A percentile compares a stretch with the other conserved stretches of the same genome.
Evolutionary conservation across 768 basidiomycete species (phyloP).

Genomic region (Trametes coccinea): DNA sequence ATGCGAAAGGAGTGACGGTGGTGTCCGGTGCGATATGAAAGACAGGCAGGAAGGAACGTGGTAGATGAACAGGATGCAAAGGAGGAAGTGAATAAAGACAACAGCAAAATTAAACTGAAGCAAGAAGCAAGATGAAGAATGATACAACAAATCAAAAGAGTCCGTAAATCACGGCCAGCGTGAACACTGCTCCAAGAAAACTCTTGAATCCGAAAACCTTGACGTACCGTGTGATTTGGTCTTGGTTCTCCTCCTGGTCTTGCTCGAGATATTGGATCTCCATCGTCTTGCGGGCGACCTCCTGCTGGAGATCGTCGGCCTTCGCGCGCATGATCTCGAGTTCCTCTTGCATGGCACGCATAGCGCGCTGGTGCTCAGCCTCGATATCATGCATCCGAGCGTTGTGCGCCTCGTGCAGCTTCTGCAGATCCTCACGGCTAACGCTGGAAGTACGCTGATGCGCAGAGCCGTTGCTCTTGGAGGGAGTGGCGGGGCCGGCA

Average conservation of each 20-base stretch:
- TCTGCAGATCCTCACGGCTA: slow-evolving; percentile 75
- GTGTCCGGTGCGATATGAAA: slow-evolving; percentile 24
- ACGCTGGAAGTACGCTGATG: slow-evolving; percentile 48
- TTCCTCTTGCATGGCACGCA: slow-evolving; percentile 55
- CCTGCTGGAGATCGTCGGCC: slow-evolving; percentile 56
- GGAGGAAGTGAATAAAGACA: slow-evolving; percentile 37
- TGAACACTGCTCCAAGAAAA: slow-evolving; percentile 50
- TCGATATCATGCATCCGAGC: slow-evolving; percentile 75
- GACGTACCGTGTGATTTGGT: slow-evolving; percentile 79
- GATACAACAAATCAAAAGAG: slow-evolving; percentile 25
- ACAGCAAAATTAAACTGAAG: no score
- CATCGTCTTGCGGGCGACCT: slow-evolving; percentile 71
- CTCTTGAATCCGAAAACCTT: slow-evolving; percentile 58
- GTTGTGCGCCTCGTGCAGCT: slow-evolving; percentile 82
- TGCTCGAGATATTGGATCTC: slow-evolving; percentile 80
- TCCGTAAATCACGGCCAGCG: slow-evolving; percentile 57
- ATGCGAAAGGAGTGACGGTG: slow-evolving; percentile 3
- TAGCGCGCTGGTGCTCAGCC: slow-evolving; percentile 61
- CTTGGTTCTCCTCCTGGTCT: slow-evolving; percentile 75
- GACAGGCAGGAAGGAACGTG: slow-evolving; percentile 8
- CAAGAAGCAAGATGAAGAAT: neutral
- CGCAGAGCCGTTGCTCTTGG: slow-evolving; percentile 56
- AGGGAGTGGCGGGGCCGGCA: slow-evolving; percentile 45
- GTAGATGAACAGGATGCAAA: slow-evolving; percentile 3
- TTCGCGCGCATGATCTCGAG: slow-evolving; percentile 52